These are phyloP conservation scores for Saccharum officinarum DNA, from an alignment of 176 grass and related monocot genomes.

Conservation along the genomic window DNA sequence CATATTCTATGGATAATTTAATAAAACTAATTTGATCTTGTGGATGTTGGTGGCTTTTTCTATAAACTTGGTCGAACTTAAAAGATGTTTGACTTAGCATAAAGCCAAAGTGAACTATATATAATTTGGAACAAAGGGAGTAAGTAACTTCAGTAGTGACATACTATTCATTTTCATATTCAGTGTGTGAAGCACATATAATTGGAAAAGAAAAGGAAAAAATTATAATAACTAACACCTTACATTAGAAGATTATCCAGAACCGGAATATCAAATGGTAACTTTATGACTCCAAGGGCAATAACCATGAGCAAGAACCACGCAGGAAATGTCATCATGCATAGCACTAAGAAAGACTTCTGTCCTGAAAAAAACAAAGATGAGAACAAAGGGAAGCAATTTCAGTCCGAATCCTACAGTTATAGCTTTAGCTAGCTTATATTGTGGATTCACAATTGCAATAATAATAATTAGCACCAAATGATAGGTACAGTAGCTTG, in stretches of 20 bases:
- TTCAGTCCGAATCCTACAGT: slow-evolving; percentile 9
- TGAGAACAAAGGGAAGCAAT: neutral
- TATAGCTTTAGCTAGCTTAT: neutral
- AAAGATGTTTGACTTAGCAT: neutral
- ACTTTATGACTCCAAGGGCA: slow-evolving; percentile 70
- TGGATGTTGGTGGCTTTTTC: neutral
- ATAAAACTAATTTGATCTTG: neutral
- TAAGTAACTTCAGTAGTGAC: neutral
- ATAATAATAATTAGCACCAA: neutral
- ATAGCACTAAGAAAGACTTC: slow-evolving; percentile 62
- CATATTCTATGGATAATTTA: neutral
- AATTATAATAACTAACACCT: neutral
- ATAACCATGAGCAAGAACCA: slow-evolving; percentile 67
- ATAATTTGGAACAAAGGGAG: neutral
- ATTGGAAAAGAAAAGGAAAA: neutral
- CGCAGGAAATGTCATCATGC: slow-evolving; percentile 69
- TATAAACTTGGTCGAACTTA: neutral
- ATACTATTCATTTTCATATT: slow-evolving; percentile 27
- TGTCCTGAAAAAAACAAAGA: slow-evolving; percentile 55
- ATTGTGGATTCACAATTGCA: neutral
- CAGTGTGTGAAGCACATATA: neutral
- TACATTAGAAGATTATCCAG: slow-evolving; percentile 74
- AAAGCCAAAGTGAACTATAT: neutral
- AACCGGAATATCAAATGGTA: slow-evolving; percentile 80
- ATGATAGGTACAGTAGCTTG: neutral